A percentile compares a stretch with the other conserved stretches of the same genome.
Conservation (phyloP, 768 basidiomycete genomes). For the Suillus cothurnatus region DNA sequence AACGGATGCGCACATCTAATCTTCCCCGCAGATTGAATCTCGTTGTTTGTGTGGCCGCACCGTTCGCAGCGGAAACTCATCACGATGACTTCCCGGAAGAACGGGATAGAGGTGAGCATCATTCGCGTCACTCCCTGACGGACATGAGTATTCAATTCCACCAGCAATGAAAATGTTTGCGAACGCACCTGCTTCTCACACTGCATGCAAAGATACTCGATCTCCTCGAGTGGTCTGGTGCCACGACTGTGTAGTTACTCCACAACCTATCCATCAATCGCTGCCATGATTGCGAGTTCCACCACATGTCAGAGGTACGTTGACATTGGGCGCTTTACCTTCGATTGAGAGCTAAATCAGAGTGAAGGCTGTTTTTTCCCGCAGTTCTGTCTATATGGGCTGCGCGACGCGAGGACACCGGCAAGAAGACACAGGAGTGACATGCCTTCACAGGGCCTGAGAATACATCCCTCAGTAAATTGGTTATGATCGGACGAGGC, state of each 20-base stretch:
- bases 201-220: slow-evolving; percentile 93
- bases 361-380: too few relatives aligned
- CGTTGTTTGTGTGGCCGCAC: slow-evolving; percentile 89
- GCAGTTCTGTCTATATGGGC: neutral
- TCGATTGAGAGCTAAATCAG: slow-evolving; percentile 9
- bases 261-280: neutral
- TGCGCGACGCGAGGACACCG: neutral
- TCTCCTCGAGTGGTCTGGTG: slow-evolving; percentile 66
- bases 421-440: neutral
- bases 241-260: neutral
- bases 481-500: neutral
- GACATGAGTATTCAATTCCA: neutral
- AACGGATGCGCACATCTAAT: slow-evolving; percentile 69
- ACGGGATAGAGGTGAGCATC: slow-evolving; percentile 92
- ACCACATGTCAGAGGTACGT: too few relatives aligned
- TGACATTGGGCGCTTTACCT: too few relatives aligned
- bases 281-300: neutral
- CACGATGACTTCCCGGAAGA: slow-evolving; percentile 91
- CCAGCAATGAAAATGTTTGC: neutral
- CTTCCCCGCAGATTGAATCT: slow-evolving; percentile 86
- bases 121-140: slow-evolving; percentile 83
- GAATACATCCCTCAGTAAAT: neutral
- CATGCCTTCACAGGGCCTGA: neutral
- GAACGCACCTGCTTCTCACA: slow-evolving; percentile 83
- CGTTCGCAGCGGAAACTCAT: slow-evolving; percentile 97